Percentiles rank a stretch among this genome's conserved stretches.
Conservation (phyloP, 441 rosid species). For the Omphalea diandra region DNA sequence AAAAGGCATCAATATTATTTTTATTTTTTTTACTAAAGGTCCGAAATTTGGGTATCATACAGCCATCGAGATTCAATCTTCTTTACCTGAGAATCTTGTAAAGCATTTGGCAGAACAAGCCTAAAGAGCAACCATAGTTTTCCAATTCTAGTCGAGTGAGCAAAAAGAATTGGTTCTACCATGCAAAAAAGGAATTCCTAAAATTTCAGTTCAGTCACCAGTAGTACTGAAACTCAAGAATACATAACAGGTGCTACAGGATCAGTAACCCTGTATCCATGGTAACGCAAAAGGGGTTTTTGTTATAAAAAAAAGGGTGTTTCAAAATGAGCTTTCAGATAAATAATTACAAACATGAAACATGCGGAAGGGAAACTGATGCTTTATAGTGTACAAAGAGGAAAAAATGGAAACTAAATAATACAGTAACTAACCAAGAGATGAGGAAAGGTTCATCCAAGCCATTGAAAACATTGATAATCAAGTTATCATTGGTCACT, state of each 20-base stretch:
- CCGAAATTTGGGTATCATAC: not conserved
- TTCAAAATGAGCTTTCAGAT: too few species aligned
- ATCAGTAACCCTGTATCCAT: too few species aligned
- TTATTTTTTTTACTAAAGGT: too few species aligned
- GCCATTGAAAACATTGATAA: constrained; percentile 62
- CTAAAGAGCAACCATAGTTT: not conserved
- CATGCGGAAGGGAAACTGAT: too few species aligned
- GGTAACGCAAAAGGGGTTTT: too few species aligned
- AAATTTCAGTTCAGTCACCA: too few species aligned
- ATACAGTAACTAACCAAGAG: constrained; percentile 47
- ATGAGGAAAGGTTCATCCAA: constrained; percentile 69
- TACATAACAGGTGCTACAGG: too few species aligned
- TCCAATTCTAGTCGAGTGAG: not conserved
- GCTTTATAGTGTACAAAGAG: not conserved
- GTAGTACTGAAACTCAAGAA: too few species aligned
- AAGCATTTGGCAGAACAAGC: not conserved
- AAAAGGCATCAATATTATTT: too few species aligned
- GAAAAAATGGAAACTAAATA: not conserved
- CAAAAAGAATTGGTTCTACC: not conserved
- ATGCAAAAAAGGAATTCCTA: too few species aligned
- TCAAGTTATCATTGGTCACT: constrained; percentile 68
- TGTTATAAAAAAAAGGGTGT: too few species aligned
- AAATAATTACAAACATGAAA: too few species aligned
- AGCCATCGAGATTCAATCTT: not conserved
- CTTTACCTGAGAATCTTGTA: not conserved